Evolutionary conservation across 2,329 filamentous ascomycete species (phyloP).

Genomic region (Mollisia scopiformis): DNA sequence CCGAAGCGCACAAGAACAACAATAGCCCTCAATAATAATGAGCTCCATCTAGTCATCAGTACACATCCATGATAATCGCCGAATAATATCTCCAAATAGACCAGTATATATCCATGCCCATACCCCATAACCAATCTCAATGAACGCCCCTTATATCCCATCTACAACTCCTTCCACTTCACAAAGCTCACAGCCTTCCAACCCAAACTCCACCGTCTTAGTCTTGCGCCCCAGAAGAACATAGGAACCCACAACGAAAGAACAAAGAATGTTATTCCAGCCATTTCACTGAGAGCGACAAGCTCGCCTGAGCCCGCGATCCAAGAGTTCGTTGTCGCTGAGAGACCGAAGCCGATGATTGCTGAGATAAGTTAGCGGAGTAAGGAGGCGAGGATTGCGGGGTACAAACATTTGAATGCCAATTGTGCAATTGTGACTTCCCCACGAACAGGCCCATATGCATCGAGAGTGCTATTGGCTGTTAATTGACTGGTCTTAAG

Average conservation of each 20-base stretch:
- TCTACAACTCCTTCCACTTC: constrained; percentile 3
- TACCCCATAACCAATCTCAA: no score
- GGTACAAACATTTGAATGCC: constrained; percentile 20
- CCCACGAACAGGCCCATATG: constrained; percentile 22
- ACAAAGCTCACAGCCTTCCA: constrained; percentile 17
- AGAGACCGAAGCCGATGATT: constrained; percentile 19
- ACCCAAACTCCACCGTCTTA: constrained; percentile 18
- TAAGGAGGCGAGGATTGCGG: neutral
- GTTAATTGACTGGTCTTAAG: no score
- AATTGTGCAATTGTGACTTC: constrained; percentile 23
- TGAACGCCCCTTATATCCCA: no score
- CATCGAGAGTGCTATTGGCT: constrained; percentile 25
- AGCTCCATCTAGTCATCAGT: no score
- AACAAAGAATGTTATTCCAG: constrained; percentile 9
- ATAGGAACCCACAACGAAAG: constrained; percentile 16
- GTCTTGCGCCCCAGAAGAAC: constrained; percentile 18
- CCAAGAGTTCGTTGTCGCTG: constrained; percentile 18
- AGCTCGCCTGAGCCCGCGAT: constrained; percentile 13
- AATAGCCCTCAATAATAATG: no score
- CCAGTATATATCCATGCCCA: no score
- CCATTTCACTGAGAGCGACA: constrained; percentile 15
- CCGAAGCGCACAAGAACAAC: no score
- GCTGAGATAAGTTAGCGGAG: neutral
- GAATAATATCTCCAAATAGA: no score
- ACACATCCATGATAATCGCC: no score